Base-by-base conservation (phyloP, 2,329 filamentous ascomycete species). In the Sarocladium strictum region DNA sequence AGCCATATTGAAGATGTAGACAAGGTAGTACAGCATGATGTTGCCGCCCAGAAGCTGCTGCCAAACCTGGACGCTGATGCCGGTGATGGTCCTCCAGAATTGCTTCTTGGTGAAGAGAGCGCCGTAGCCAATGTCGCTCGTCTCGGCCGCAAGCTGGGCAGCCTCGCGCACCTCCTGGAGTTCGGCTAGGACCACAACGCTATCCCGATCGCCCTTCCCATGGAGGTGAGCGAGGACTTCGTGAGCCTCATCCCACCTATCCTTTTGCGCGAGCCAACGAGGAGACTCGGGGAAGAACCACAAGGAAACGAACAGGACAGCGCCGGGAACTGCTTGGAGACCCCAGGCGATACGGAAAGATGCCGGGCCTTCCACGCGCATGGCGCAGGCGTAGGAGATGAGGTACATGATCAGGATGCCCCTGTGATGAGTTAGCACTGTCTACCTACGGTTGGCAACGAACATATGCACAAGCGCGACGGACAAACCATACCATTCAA, bases 361-460 rank as follows among this genome's bases (percentile, higher is more conserved):
- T 2, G 78, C 72, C 1, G 77, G 66, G 11, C 81, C 79, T 0
- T 72, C 58, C 54, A 87, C 76, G 41, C 54, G 53, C 59, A 76
- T 79, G 41, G 77, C 80, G 67, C 80, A 83, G 45, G 81, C 86
- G 59, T 84, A 85, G 6, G 77, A 81, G 65, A 87, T 81, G 59
- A 83, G 85, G 69, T 85, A 87, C 82, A 87, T 86, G 69, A 86
- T 84, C 56, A 86, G 64, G 59, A 86, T 86, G 58, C 81, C 84
- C 77, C 77, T 14, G 14, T 2, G n/a, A 47, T 60, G 33, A 38
- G n/a, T n/a, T n/a, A n/a, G n/a, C n/a, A n/a, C n/a, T n/a, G n/a
- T n/a, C n/a, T n/a, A n/a, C n/a, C n/a, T n/a, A n/a, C n/a, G n/a
- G n/a, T n/a, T n/a, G n/a, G n/a, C n/a, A n/a, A n/a, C n/a, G n/a